Percentiles rank a stretch among this genome's conserved stretches.
Evolutionary conservation across 345 rosid genomes (phyloP).

Genomic region (Noccaea bulbosa): DNA sequence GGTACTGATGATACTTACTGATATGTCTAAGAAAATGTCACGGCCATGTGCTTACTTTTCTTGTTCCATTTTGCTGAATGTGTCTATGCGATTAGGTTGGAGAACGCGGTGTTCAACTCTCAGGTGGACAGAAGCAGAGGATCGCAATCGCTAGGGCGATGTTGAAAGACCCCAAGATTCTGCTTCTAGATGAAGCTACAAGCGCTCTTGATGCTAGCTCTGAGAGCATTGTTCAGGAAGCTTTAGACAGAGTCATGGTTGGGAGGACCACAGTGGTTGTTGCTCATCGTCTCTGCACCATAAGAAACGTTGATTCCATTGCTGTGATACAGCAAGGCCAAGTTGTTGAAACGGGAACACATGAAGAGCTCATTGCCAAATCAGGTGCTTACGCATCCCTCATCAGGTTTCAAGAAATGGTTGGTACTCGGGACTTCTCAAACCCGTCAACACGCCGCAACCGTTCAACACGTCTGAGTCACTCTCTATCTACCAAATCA

Average conservation of each 20-base stretch:
- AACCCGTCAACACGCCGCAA: conserved; percentile 83
- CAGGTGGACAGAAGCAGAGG: conserved; percentile 99
- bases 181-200: conserved; percentile 97
- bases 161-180: conserved; percentile 93
- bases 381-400: conserved; percentile 89
- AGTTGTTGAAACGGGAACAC: conserved; percentile 97
- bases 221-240: conserved; percentile 98
- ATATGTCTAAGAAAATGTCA: not conserved
- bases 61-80: not conserved
- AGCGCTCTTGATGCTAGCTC: conserved; percentile 99
- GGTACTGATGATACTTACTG: conserved; percentile 46
- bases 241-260: conserved; percentile 94
- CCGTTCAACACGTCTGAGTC: conserved; percentile 89
- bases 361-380: conserved; percentile 83
- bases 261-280: conserved; percentile 98
- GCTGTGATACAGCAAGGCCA: conserved; percentile 97
- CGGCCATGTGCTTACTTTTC: not conserved
- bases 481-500: conserved; percentile 90
- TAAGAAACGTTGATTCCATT: conserved; percentile 87
- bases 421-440: conserved; percentile 79
- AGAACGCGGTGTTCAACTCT: conserved; percentile 95
- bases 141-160: conserved; percentile 99
- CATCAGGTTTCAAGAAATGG: conserved; percentile 96
- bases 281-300: conserved; percentile 97
- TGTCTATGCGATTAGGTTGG: conserved; percentile 63